Evolutionary conservation across 768 basidiomycete species (phyloP), one percentile per base, ranked within the genome.

Genomic region (Suillus tomentosus): DNA sequence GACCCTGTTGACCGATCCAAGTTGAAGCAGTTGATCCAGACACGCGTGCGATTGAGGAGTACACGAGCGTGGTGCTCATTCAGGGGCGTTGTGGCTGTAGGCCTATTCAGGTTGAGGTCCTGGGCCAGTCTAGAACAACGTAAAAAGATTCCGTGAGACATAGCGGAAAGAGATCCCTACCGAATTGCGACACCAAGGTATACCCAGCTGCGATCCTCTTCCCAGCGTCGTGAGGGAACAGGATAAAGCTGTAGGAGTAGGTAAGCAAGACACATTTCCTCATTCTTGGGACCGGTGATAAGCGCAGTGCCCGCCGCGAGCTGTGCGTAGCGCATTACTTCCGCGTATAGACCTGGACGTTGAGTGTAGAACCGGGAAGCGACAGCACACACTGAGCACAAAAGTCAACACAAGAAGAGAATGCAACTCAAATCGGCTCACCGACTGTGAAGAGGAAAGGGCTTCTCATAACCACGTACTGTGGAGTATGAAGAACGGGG

Each of bases 381-480:
- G 62, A 95, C 85, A 2, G 92, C 94, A 73, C 95, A 96, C 47
- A 97, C 91, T 92, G 70, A 40, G 24, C 36, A 62, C 48, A 39
- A 27, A 42, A n/a, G 65, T 66, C 40, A 74, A 60, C 45, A 61
- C 48, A 5, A 53, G 51, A 55, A 56, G 27, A 17, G 57, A 61
- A 8, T n/a, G n/a, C 17, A 39, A 7, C 17, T 34, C 39, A 58
- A 17, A n/a, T 17, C 54, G 67, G 86, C 87, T 84, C 69, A 94
- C 92, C 85, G 64, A 94, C 92, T 39, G 95, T 96, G 76, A 96
- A 95, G 43, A 98, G 75, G 80, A 96, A 96, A 3, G 95, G 93
- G 69, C 90, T 93, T 24, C 95, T 86, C 75, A 87, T 87, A 67
- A 87, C 90, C 2, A 92, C 91, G 67, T 82, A 84, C 61, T 90